phyloP scores from a whole-genome alignment of 2,329 filamentous ascomycete species.

The Aciculosporium take region DNA sequence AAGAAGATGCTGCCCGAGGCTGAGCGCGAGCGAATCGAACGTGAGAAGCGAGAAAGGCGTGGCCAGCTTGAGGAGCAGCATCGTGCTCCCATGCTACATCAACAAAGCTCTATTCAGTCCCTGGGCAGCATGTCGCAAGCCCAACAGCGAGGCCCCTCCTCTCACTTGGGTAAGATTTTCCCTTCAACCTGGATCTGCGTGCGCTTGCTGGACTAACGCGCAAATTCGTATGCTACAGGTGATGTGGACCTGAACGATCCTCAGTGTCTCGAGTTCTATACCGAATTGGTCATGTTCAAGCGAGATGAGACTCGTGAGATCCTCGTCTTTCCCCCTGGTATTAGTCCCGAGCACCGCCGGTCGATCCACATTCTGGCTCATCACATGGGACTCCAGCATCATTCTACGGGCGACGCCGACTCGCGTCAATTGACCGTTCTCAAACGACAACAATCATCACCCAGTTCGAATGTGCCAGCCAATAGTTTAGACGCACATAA shows the following conservation, averaged over 20 bases:
- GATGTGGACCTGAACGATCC: constrained; percentile 89
- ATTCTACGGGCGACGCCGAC: constrained; percentile 77
- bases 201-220: neutral
- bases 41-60: constrained; percentile 89
- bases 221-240: constrained; percentile 15
- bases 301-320: constrained; percentile 64
- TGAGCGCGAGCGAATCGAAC: constrained; percentile 87
- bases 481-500: constrained; percentile 64
- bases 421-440: constrained; percentile 84
- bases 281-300: constrained; percentile 79
- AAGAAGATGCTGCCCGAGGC: constrained; percentile 98
- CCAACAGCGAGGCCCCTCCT: constrained; percentile 31
- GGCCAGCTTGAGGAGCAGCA: constrained; percentile 97
- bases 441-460: constrained; percentile 44
- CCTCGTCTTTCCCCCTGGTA: constrained; percentile 66
- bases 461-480: constrained; percentile 39
- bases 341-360: constrained; percentile 72
- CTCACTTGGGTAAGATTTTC: constrained; percentile 28
- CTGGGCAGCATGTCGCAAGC: constrained; percentile 52
- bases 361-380: constrained; percentile 90
- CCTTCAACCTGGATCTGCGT: neutral
- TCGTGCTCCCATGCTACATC: constrained; percentile 61
- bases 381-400: constrained; percentile 83
- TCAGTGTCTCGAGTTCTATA: constrained; percentile 75
- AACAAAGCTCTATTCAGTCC: constrained; percentile 76